Evolutionary conservation across 1,284 basidiomycete genomes (phyloP).

Genomic region (Boletus semigastroideus): DNA sequence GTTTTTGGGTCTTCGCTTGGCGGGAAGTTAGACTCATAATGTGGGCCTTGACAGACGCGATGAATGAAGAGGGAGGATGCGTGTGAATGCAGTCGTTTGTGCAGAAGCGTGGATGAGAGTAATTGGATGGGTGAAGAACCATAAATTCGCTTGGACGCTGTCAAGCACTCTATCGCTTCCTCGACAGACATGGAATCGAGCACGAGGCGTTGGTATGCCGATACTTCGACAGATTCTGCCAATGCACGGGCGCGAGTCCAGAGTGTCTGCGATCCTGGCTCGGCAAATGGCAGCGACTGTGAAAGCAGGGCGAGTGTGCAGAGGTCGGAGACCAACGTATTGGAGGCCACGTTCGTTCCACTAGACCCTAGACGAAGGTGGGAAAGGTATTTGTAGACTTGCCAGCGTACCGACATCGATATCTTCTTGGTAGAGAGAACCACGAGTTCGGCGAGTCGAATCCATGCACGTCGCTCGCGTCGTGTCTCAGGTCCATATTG

Average conservation of each 20-base stretch:
- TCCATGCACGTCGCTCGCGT: constrained; percentile 52
- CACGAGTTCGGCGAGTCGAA: constrained; percentile 50
- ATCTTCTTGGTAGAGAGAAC: constrained; percentile 41
- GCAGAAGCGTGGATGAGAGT: constrained; percentile 49
- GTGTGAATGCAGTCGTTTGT: constrained; percentile 50
- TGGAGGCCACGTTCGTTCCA: constrained; percentile 7
- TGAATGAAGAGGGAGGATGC: constrained; percentile 52
- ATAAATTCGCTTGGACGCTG: constrained; percentile 15
- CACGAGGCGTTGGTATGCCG: constrained; percentile 55
- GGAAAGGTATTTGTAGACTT: constrained; percentile 27
- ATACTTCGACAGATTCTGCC: constrained; percentile 29
- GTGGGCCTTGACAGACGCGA: constrained; percentile 38
- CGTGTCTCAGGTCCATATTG: constrained; percentile 40
- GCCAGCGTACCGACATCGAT: constrained; percentile 19
- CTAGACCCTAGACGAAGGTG: constrained; percentile 33
- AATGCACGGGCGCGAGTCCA: constrained; percentile 41
- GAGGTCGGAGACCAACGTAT: constrained; percentile 45
- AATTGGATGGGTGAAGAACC: constrained; percentile 44
- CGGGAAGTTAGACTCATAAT: constrained; percentile 12
- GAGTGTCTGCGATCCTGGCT: constrained; percentile 37
- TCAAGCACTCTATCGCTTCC: constrained; percentile 44
- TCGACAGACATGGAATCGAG: constrained; percentile 51
- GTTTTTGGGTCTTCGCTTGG: constrained; percentile 30
- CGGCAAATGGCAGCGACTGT: constrained; percentile 34
- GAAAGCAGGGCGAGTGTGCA: constrained; percentile 58